A percentile compares a stretch with the other conserved stretches of the same genome.
Conservation (phyloP, 371 early-diverging fungal genomes). For the Mortierella sp. region DNA sequence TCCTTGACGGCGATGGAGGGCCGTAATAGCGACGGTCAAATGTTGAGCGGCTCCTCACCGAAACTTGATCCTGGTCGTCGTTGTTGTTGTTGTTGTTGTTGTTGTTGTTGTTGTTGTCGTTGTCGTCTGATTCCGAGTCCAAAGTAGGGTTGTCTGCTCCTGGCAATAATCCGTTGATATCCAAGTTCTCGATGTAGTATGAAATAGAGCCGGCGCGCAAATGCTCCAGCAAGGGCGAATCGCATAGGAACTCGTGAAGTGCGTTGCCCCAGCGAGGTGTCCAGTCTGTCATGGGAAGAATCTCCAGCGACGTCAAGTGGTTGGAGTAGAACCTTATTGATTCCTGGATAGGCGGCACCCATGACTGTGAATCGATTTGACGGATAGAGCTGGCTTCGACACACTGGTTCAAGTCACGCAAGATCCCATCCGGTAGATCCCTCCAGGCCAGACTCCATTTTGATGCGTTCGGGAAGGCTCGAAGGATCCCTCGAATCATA, state of each 20-base stretch:
- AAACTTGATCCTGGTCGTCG: background rate
- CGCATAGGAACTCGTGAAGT: conserved; percentile 30
- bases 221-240: conserved; percentile 25
- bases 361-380: background rate
- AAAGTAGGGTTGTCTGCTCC: background rate
- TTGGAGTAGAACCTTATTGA: conserved; percentile 6
- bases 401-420: conserved; percentile 31
- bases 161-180: conserved; percentile 25
- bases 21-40: background rate
- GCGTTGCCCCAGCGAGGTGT: conserved; percentile 33
- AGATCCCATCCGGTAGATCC: conserved; percentile 25
- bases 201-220: conserved; percentile 28
- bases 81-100: conserved; percentile 11
- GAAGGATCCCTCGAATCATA: conserved; percentile 24
- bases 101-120: background rate
- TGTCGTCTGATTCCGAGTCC: background rate
- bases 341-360: background rate
- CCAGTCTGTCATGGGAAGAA: conserved; percentile 25
- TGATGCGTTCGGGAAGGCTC: conserved; percentile 24
- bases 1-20: background rate
- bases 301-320: conserved; percentile 34
- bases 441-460: conserved; percentile 31
- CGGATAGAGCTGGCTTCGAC: conserved; percentile 7
- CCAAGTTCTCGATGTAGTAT: conserved; percentile 39
- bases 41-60: background rate